phyloP scores from a whole-genome alignment of 23 red algal species.

The Gracilaria domingensis region DNA sequence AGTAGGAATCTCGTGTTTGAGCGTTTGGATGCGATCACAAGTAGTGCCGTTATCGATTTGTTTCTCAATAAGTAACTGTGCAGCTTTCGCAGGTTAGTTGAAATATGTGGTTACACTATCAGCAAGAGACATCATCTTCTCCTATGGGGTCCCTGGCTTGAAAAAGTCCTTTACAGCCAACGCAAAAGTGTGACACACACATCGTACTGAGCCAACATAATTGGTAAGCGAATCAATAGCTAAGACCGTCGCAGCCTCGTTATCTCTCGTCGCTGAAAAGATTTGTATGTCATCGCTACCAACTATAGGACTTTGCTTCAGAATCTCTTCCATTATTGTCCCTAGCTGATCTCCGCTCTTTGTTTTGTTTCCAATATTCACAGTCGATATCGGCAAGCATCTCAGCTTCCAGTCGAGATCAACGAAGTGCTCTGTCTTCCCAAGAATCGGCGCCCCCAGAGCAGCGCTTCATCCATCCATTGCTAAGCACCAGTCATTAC shows the following conservation, averaged over 20 bases:
- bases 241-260: background rate
- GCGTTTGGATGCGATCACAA: background rate
- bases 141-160: background rate
- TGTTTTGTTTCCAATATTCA: background rate
- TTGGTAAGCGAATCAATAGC: conserved; percentile 1
- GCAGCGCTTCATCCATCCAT: conserved; percentile 16
- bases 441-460: background rate
- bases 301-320: background rate
- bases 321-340: background rate
- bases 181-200: background rate
- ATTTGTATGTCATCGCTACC: background rate
- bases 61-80: background rate
- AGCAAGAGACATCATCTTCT: background rate
- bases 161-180: conserved; percentile 8
- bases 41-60: background rate
- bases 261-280: background rate
- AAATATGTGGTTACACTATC: conserved; percentile 8
- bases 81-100: background rate
- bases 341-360: background rate
- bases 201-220: background rate
- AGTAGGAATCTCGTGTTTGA: conserved; percentile 20
- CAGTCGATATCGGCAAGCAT: background rate
- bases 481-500: background rate
- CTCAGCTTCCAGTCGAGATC: background rate
- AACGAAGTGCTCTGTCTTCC: background rate